A percentile compares a stretch with the other conserved stretches of the same genome.
Conservation (phyloP, 73 alveolate genomes). For the Paramecium pentaurelia region DNA sequence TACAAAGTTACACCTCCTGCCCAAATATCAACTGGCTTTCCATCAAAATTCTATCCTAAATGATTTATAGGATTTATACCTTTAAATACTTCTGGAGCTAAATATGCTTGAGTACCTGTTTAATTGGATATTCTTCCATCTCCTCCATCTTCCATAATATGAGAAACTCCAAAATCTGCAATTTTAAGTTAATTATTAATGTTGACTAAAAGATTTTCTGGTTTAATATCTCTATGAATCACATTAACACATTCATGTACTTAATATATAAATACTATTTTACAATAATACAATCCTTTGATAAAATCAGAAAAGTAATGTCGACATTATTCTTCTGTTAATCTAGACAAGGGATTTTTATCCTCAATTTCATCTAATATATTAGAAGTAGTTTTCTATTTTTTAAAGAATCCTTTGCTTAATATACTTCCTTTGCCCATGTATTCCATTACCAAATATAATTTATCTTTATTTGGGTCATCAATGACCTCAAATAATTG, state of each 20-base stretch:
- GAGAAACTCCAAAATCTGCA: slow-evolving; percentile 65
- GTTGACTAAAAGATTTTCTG: slow-evolving; percentile 49
- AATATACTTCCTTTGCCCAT: slow-evolving; percentile 53
- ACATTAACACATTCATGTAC: slow-evolving; percentile 53
- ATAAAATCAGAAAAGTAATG: slow-evolving; percentile 53
- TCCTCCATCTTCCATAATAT: slow-evolving; percentile 53
- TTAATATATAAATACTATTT: background rate
- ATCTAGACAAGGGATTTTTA: background rate
- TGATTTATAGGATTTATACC: background rate
- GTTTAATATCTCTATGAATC: slow-evolving; percentile 60
- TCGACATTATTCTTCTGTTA: slow-evolving; percentile 37
- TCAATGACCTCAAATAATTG: slow-evolving; percentile 58
- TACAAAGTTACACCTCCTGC: slow-evolving; percentile 76
- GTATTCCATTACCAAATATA: slow-evolving; percentile 57
- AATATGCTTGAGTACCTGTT: slow-evolving; percentile 52
- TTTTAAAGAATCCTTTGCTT: slow-evolving; percentile 38
- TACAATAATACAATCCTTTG: slow-evolving; percentile 52
- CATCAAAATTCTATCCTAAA: slow-evolving; percentile 56
- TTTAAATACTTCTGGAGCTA: slow-evolving; percentile 59
- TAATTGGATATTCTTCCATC: slow-evolving; percentile 42
- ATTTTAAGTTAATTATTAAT: slow-evolving; percentile 21
- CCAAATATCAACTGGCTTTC: slow-evolving; percentile 79
- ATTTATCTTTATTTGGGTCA: slow-evolving; percentile 60
- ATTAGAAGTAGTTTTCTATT: background rate
- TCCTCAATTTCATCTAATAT: slow-evolving; percentile 31